These are phyloP conservation scores for Lagenidium giganteum DNA, from an alignment of 352 stramenopile species.

Conservation along the genomic window DNA sequence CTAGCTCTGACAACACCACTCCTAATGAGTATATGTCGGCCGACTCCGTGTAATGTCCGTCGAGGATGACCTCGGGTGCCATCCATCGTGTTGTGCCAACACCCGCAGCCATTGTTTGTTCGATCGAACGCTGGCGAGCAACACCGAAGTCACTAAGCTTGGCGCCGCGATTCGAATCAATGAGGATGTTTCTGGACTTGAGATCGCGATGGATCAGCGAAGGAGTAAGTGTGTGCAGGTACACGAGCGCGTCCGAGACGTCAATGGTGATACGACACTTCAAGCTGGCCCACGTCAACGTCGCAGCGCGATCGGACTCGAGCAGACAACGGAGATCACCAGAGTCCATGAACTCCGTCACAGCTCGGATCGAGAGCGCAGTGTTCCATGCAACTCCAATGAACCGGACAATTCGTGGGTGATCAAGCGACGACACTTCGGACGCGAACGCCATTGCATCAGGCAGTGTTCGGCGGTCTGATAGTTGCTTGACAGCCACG, in stretches of 20 bases:
- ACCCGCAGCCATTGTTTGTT: constrained; percentile 66
- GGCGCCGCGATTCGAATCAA: constrained; percentile 68
- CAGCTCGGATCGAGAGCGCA: constrained; percentile 7
- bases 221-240: constrained; percentile 83
- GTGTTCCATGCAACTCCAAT: constrained; percentile 16
- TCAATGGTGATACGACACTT: constrained; percentile 36
- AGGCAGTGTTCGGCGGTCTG: too few relatives aligned
- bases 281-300: constrained; percentile 11
- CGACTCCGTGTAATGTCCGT: constrained; percentile 46
- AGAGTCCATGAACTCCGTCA: constrained; percentile 80
- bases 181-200: constrained; percentile 89
- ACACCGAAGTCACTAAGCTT: constrained; percentile 78
- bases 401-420: constrained; percentile 19
- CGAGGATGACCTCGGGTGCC: constrained; percentile 71
- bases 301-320: constrained; percentile 1
- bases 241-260: constrained; percentile 80
- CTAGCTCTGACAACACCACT: constrained; percentile 34
- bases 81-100: constrained; percentile 78
- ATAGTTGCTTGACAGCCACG: too few relatives aligned
- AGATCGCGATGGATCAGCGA: constrained; percentile 90
- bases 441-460: too few relatives aligned
- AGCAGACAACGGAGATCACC: constrained; percentile 37
- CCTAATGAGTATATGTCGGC: constrained; percentile 45
- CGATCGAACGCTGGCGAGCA: constrained; percentile 64
- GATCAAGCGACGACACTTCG: constrained; percentile 9